phyloP scores from a whole-genome alignment of 2,329 filamentous ascomycete genomes.

The Arachnomyces sp. region DNA sequence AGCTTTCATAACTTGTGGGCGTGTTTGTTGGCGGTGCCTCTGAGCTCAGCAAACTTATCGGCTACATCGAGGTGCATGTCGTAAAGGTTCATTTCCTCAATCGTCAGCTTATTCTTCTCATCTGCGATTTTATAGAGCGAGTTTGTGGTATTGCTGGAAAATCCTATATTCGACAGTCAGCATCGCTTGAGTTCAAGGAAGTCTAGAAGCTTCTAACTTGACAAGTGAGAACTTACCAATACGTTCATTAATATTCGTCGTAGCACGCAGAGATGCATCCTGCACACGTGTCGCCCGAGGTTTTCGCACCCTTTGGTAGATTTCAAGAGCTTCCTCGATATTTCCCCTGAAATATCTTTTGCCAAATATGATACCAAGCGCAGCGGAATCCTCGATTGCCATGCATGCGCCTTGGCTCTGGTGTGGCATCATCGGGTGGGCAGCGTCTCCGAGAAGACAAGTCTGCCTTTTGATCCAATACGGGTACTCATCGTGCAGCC shows the following conservation, averaged over 20 bases:
- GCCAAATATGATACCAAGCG: constrained; percentile 54
- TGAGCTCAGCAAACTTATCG: constrained; percentile 35
- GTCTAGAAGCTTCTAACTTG: constrained; percentile 11
- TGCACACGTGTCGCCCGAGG: constrained; percentile 51
- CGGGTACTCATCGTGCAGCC: constrained; percentile 55
- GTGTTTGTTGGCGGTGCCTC: neutral
- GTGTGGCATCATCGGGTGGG: constrained; percentile 62
- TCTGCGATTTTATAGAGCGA: constrained; percentile 53
- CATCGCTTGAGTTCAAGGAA: constrained; percentile 51
- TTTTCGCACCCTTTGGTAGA: constrained; percentile 47
- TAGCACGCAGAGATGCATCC: constrained; percentile 48
- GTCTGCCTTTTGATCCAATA: constrained; percentile 45
- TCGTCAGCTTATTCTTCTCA: constrained; percentile 53
- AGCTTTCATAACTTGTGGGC: too few species aligned
- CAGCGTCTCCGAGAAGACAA: constrained; percentile 58
- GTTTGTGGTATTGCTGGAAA: constrained; percentile 10
- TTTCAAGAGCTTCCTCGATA: constrained; percentile 38
- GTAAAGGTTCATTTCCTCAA: constrained; percentile 62
- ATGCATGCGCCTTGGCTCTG: constrained; percentile 62
- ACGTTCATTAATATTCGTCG: constrained; percentile 55
- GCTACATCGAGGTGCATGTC: constrained; percentile 52
- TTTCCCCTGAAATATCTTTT: constrained; percentile 41
- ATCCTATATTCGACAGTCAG: constrained; percentile 32
- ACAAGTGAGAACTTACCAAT: constrained; percentile 38
- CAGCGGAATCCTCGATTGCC: constrained; percentile 59